Base-by-base conservation (phyloP, 768 basidiomycete genomes). In the Leccinum obscurum region DNA sequence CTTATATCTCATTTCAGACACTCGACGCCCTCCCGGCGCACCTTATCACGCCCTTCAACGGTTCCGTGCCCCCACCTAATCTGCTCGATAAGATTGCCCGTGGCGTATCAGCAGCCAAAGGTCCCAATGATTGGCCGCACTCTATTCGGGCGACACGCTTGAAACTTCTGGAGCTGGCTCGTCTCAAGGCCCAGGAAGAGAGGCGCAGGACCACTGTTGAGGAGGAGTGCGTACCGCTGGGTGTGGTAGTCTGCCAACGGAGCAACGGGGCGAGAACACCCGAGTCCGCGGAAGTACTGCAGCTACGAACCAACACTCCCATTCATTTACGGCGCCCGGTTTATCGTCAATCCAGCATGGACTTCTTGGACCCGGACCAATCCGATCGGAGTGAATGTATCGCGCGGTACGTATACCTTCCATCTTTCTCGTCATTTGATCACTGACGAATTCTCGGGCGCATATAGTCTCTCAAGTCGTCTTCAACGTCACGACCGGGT, bases 271-370 rank as follows among this genome's bases (percentile, higher is more conserved):
- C 60, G 55, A 63, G 52, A 26, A 68, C 70, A 3, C 65, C 70
- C 59, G 76, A 77, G 58, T 66, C 66, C 2, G 48, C 64, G 22
- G 83, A 81, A 51, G 77, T 80, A 28, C 73, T 82, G 34, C 78
- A 80, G 58, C 70, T 71, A 54, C 81, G 81, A 5, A 82, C 82
- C 49, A 82, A 82, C 69, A 79, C 80, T 76, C 82, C 72, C 37
- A 66, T 53, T 53, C 74, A 72, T 37, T 79, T 78, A 57, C 83
- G 86, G 34, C 72, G 74, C 17, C 86, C 86, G 17, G 77, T 92
- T 26, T 90, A 90, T 74, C 81, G 88, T 59, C 90, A 91, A 77
- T 90, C 90, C 24, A 91, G 90, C 71, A 93, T 93, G 92, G 92
- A 93, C 69, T 92, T 92, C 64, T 84, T 93, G 75, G 83, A 81